Evolutionary conservation across 2,329 filamentous ascomycete genomes (phyloP).

Genomic region (Sporothrix luriei): DNA sequence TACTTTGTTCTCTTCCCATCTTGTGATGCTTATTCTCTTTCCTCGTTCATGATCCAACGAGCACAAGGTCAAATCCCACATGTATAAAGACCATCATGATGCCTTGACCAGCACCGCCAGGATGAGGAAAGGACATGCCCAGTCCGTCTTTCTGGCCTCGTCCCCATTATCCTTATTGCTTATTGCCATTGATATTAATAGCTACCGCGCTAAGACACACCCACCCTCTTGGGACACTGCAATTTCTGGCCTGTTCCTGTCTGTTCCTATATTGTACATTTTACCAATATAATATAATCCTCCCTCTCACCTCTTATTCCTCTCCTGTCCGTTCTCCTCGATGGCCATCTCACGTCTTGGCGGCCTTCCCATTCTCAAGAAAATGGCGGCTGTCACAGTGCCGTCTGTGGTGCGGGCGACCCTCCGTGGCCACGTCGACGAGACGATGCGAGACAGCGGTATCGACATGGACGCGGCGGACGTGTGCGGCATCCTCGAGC

Average conservation of each 20-base stretch:
- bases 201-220: neutral
- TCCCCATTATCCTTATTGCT: neutral
- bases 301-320: no score
- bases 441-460: neutral
- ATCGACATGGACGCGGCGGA: neutral
- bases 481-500: slow-evolving; percentile 11
- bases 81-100: slow-evolving; percentile 4
- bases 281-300: no score
- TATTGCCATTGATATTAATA: slow-evolving; percentile 7
- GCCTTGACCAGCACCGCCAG: neutral
- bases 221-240: neutral
- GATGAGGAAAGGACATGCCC: neutral
- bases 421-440: neutral
- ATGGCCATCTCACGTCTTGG: neutral
- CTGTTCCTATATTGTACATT: no score
- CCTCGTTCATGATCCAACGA: no score
- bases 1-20: neutral
- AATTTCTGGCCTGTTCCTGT: neutral
- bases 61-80: no score
- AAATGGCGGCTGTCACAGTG: neutral
- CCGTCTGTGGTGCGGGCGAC: neutral
- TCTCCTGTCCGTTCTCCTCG: neutral
- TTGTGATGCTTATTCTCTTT: neutral
- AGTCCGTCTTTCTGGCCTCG: neutral
- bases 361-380: no score